phyloP scores from a whole-genome alignment of 2,329 filamentous ascomycete species.

The Phialophora verrucosa region DNA sequence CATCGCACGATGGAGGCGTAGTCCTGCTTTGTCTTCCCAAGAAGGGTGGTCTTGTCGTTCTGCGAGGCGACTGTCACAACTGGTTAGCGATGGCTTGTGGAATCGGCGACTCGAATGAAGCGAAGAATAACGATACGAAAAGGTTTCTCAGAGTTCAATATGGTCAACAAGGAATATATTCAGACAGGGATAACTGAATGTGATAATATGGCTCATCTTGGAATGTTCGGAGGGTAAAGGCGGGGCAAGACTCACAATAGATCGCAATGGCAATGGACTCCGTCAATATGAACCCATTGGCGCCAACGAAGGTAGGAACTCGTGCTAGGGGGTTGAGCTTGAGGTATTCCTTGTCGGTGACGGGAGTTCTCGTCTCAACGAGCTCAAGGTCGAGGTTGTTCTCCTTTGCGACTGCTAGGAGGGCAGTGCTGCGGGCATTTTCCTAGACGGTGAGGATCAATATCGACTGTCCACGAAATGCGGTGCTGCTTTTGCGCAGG shows the following conservation, averaged over 20 bases:
- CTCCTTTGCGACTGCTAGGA: conserved; percentile 94
- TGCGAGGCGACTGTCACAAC: conserved; percentile 81
- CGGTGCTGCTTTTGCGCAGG: conserved; percentile 38
- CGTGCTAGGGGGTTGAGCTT: conserved; percentile 87
- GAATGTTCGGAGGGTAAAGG: conserved; percentile 27
- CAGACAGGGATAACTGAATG: conserved; percentile 98
- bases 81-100: conserved; percentile 21
- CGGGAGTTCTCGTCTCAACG: conserved; percentile 70
- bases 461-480: conserved; percentile 24
- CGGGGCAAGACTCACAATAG: conserved; percentile 71
- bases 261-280: conserved; percentile 95
- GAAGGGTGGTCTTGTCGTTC: conserved; percentile 99
- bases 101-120: conserved; percentile 7
- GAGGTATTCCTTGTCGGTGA: conserved; percentile 75
- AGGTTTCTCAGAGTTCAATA: conserved; percentile 78
- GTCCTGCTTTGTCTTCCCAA: conserved; percentile 99
- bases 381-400: conserved; percentile 92
- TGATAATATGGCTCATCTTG: conserved; percentile 75
- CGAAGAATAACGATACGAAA: conserved; percentile 27
- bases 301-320: conserved; percentile 89
- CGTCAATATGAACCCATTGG: conserved; percentile 85
- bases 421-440: conserved; percentile 45
- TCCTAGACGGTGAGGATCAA: conserved; percentile 36
- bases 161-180: conserved; percentile 85
- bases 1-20: conserved; percentile 97